Evolutionary conservation across 805 yeast genomes (phyloP).

Genomic region (Yarrowia phangngaensis): DNA sequence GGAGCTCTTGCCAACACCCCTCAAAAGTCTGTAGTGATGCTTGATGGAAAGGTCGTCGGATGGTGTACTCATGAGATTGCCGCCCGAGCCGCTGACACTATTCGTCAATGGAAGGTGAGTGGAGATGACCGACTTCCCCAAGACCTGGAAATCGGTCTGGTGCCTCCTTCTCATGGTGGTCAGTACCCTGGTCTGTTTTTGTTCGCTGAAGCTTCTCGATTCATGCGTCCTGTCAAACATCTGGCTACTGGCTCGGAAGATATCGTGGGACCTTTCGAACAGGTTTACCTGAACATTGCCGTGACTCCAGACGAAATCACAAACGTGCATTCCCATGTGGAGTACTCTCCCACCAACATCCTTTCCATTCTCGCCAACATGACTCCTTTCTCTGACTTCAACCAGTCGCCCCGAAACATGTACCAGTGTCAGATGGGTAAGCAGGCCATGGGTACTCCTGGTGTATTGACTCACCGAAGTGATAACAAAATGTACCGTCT

Average conservation of each 20-base stretch:
- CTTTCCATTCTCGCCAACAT: conserved; percentile 91
- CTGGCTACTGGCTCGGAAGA: conserved; percentile 80
- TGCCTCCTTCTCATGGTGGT: conserved; percentile 93
- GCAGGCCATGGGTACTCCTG: conserved; percentile 99
- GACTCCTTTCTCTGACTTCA: conserved; percentile 97
- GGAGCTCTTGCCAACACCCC: conserved; percentile 86
- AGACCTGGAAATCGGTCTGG: conserved; percentile 88
- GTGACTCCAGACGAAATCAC: conserved; percentile 88
- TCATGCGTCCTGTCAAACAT: conserved; percentile 94
- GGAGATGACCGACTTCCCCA: conserved; percentile 73
- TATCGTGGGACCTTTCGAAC: conserved; percentile 95
- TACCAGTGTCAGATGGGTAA: conserved; percentile 99
- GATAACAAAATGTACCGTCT: conserved; percentile 91
- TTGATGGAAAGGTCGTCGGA: conserved; percentile 89
- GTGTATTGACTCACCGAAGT: conserved; percentile 86
- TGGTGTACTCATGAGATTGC: conserved; percentile 94
- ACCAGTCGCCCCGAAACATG: conserved; percentile 99
- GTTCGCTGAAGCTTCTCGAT: conserved; percentile 88
- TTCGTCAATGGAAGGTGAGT: conserved; percentile 89
- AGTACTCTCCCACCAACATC: conserved; percentile 90
- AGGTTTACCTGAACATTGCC: conserved; percentile 93
- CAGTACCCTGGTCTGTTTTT: conserved; percentile 94
- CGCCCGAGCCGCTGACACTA: conserved; percentile 76
- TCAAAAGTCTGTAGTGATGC: conserved; percentile 77
- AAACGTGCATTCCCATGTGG: conserved; percentile 86